phyloP scores from a whole-genome alignment of 1,284 basidiomycete species.

The Butyriboletus appendiculatus region DNA sequence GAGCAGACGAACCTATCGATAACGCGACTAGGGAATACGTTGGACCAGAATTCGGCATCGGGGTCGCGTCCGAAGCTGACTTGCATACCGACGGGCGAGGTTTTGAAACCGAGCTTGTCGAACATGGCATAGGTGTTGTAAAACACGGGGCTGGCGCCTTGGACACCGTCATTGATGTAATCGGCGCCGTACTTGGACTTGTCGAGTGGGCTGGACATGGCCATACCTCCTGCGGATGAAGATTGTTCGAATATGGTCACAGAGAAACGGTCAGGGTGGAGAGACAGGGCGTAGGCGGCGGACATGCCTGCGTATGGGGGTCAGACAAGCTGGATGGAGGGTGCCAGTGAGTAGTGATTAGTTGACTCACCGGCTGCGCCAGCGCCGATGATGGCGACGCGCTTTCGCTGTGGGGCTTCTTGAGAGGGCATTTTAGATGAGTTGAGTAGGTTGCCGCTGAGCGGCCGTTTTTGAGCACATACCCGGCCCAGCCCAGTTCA shows the following conservation, averaged over 20 bases:
- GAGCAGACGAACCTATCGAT: not conserved
- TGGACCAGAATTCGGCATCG: not conserved
- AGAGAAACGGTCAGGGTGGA: not conserved
- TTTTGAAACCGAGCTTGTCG: conserved; percentile 2
- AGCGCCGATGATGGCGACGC: not conserved
- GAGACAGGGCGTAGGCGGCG: not conserved
- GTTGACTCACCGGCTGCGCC: not conserved
- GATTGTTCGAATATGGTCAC: not conserved
- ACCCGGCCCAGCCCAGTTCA: not conserved
- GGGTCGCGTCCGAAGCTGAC: conserved; percentile 27
- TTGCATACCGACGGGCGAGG: conserved; percentile 5
- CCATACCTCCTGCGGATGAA: not conserved
- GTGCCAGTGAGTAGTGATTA: not conserved
- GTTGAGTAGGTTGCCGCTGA: no score
- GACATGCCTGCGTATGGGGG: not conserved
- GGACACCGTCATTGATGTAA: conserved; percentile 2
- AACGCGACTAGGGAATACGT: not conserved
- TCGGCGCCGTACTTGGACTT: conserved; percentile 3
- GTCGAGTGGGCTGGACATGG: not conserved
- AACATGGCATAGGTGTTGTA: conserved; percentile 9
- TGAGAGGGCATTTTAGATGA: not conserved
- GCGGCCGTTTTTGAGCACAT: not conserved
- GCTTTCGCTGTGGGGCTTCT: not conserved
- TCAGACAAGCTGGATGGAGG: not conserved
- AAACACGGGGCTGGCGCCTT: not conserved